A percentile compares a stretch with the other conserved stretches of the same genome.
Conservation (phyloP, 1,284 basidiomycete species). For the Marasmius oreades region DNA sequence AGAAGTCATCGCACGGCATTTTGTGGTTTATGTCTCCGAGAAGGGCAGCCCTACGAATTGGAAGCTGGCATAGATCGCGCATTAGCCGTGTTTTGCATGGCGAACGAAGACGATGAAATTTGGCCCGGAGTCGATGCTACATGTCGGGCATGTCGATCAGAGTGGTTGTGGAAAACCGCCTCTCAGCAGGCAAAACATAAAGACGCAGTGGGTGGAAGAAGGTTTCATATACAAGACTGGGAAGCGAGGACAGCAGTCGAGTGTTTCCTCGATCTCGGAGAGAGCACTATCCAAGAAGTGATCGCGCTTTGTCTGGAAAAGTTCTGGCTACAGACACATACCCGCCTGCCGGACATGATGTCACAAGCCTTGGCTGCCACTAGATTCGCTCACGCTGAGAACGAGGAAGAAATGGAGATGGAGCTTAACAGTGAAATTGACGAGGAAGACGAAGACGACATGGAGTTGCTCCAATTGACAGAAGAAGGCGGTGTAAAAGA, state of each 20-base stretch:
- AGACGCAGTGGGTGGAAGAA: slow-evolving; percentile 53
- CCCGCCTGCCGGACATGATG: slow-evolving; percentile 62
- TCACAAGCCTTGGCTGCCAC: slow-evolving; percentile 62
- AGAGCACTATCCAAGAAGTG: slow-evolving; percentile 66
- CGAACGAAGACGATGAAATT: slow-evolving; percentile 68
- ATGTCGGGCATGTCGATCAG: slow-evolving; percentile 57
- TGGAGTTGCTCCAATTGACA: slow-evolving; percentile 53
- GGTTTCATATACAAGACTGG: slow-evolving; percentile 51
- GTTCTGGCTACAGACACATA: slow-evolving; percentile 61
- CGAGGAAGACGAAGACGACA: slow-evolving; percentile 60
- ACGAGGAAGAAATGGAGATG: slow-evolving; percentile 34
- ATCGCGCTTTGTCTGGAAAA: slow-evolving; percentile 60
- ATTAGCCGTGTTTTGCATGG: slow-evolving; percentile 46
- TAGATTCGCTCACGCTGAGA: slow-evolving; percentile 40
- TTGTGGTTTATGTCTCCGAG: slow-evolving; percentile 68
- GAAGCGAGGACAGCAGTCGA: slow-evolving; percentile 54
- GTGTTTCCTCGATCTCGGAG: slow-evolving; percentile 65
- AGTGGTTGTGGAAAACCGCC: slow-evolving; percentile 60
- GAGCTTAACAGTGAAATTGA: slow-evolving; percentile 46
- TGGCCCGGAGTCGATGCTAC: slow-evolving; percentile 65
- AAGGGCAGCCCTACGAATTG: slow-evolving; percentile 42
- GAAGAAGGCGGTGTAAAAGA: slow-evolving; percentile 62
- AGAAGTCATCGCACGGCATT: slow-evolving; percentile 46
- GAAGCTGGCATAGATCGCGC: slow-evolving; percentile 27
- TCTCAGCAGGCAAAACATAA: slow-evolving; percentile 42